Evolutionary conservation across 768 basidiomycete species (phyloP).

Genomic region (Tricholoma bakamatsutake): DNA sequence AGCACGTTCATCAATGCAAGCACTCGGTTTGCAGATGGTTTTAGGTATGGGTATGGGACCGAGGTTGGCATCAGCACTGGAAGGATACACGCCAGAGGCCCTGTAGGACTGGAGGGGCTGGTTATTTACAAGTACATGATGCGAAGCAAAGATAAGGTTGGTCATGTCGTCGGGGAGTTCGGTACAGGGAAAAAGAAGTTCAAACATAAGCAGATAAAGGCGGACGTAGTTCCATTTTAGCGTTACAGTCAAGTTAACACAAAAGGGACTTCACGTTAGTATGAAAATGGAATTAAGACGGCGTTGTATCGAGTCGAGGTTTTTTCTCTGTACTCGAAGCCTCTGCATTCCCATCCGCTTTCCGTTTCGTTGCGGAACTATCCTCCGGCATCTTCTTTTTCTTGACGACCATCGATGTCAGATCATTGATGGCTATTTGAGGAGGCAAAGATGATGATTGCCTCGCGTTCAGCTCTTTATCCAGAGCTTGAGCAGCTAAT

Average conservation of each 20-base stretch:
- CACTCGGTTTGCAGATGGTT: constrained; percentile 95
- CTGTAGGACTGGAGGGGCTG: constrained; percentile 90
- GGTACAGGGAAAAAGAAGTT: constrained; percentile 71
- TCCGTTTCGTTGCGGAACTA: constrained; percentile 50
- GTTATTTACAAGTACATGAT: constrained; percentile 97
- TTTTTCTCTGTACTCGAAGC: constrained; percentile 56
- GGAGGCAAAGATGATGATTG: constrained; percentile 26
- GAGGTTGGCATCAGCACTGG: constrained; percentile 98
- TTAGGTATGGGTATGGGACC: constrained; percentile 94
- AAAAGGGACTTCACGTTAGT: neutral
- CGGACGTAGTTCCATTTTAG: constrained; percentile 42
- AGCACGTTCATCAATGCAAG: constrained; percentile 94
- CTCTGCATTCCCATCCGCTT: constrained; percentile 56
- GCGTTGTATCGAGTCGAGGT: constrained; percentile 44
- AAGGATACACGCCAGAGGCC: constrained; percentile 92
- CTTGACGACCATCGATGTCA: constrained; percentile 82
- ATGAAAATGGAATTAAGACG: constrained; percentile 11
- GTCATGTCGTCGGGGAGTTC: constrained; percentile 87
- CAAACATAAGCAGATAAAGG: constrained; percentile 52
- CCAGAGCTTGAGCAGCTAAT: constrained; percentile 65
- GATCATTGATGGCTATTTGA: constrained; percentile 59
- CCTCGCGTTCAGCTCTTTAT: constrained; percentile 57
- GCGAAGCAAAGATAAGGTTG: constrained; percentile 62
- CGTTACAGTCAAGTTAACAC: neutral
- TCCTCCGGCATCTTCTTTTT: constrained; percentile 64